phyloP scores from a whole-genome alignment of 2,329 filamentous ascomycete species.

The Neopestalotiopsis clavispora region DNA sequence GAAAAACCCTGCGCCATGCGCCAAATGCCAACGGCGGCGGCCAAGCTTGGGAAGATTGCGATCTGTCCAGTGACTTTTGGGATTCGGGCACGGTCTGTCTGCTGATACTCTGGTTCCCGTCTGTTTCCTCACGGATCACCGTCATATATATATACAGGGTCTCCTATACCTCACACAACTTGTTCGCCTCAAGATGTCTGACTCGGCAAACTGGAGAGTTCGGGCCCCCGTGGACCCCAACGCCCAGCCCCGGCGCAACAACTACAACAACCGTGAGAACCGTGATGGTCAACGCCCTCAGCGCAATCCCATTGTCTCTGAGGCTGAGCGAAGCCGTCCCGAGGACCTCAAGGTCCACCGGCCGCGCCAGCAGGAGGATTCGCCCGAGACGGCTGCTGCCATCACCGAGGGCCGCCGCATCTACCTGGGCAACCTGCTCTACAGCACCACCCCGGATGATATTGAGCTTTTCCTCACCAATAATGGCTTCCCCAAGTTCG shows the following conservation, averaged over 20 bases:
- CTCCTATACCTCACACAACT: neutral
- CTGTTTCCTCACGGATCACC: neutral
- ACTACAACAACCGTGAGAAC: neutral
- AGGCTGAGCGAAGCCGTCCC: conserved; percentile 9
- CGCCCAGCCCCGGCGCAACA: conserved; percentile 5
- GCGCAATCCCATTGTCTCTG: neutral
- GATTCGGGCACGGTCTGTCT: neutral
- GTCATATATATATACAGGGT: neutral
- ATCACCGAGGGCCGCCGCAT: conserved; percentile 49
- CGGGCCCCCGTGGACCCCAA: neutral
- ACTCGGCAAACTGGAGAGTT: conserved; percentile 9
- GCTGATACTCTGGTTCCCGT: neutral
- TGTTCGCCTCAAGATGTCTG: neutral
- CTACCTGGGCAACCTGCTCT: conserved; percentile 68
- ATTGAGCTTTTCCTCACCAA: conserved; percentile 39
- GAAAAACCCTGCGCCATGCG: conserved; percentile 7
- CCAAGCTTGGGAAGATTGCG: neutral
- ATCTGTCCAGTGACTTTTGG: neutral
- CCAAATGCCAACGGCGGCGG: neutral
- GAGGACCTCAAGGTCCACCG: conserved; percentile 10
- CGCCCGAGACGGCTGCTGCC: conserved; percentile 19
- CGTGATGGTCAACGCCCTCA: neutral
- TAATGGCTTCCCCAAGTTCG: conserved; percentile 41
- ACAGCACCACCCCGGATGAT: conserved; percentile 51
- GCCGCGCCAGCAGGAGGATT: conserved; percentile 7